These are phyloP conservation scores for Fusarium bactridioides DNA, from an alignment of 2,329 filamentous ascomycete genomes.

Conservation along the genomic window DNA sequence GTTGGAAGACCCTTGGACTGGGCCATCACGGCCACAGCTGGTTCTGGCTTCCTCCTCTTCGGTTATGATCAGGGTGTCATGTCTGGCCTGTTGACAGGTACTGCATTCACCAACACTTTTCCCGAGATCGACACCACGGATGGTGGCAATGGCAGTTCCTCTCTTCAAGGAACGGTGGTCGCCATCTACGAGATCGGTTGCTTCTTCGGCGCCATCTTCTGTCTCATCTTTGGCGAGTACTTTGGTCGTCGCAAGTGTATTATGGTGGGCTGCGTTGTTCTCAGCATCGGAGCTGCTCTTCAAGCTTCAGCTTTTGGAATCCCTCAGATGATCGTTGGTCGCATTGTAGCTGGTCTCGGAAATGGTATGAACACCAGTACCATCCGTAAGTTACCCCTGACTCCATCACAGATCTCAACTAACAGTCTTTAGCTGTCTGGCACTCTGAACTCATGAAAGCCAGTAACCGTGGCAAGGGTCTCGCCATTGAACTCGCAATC, in stretches of 20 bases:
- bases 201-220: slow-evolving; percentile 55
- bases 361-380: slow-evolving; percentile 60
- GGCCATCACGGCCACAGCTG: slow-evolving; percentile 49
- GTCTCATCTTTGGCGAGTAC: slow-evolving; percentile 51
- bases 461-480: slow-evolving; percentile 46
- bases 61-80: slow-evolving; percentile 47
- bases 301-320: slow-evolving; percentile 51
- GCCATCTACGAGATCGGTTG: slow-evolving; percentile 59
- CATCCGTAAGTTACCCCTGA: slow-evolving; percentile 42
- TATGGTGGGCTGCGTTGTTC: slow-evolving; percentile 50
- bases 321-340: slow-evolving; percentile 54
- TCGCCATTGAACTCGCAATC: slow-evolving; percentile 46
- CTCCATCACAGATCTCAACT: background rate
- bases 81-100: slow-evolving; percentile 45
- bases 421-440: slow-evolving; percentile 44
- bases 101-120: slow-evolving; percentile 45
- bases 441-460: slow-evolving; percentile 54
- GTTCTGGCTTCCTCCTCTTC: slow-evolving; percentile 49
- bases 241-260: slow-evolving; percentile 53
- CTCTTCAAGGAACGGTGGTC: slow-evolving; percentile 55
- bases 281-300: slow-evolving; percentile 53
- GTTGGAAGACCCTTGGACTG: slow-evolving; percentile 49
- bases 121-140: slow-evolving; percentile 49
- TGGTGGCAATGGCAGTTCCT: slow-evolving; percentile 50
- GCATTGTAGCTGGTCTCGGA: slow-evolving; percentile 55